Base-by-base conservation (phyloP, 371 early-diverging fungal species). In the Chytridium lagenaria region DNA sequence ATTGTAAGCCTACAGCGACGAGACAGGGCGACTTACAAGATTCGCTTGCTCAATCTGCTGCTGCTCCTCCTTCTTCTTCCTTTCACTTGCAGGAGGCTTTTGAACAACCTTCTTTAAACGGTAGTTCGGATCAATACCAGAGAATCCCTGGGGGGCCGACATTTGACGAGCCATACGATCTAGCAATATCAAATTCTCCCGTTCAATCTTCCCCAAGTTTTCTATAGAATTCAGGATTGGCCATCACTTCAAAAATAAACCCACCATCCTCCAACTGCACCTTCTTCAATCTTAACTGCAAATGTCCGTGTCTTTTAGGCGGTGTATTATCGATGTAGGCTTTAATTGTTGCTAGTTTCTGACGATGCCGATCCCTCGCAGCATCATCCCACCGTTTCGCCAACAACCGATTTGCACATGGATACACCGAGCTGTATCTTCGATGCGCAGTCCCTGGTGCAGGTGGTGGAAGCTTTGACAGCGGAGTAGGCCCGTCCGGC, bases 301-400 rank as follows among this genome's bases (percentile, higher is more conserved):
- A 70, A 75, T 84, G 85, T 1, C 69, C 69, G 33, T 75, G 77
- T 0, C 55, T 67, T 59, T 74, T 71, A 3, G 85, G 83, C 39
- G 81, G 72, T 16, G 38, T 67, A 68, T 80, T 80, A 67, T 84
- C 85, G 33, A 84, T 74, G 44, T 72, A 72, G 2, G 82, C 72
- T 63, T 73, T 73, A 70, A 80, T 79, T 28, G 78, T 78, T 12
- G 72, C 72, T 2, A 84, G 65, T 67, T 81, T 81, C 26, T 79
- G 70, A 19, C 67, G 71, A 69, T 84, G 82, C 22, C 73, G 68
- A 7, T 52, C 66, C 28, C 77, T 72, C 1, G 78, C 78, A 0
- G 75, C 76, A 51, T 78, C 78, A 68, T 84, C 84, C 84, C 84
- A 84, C 33, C 78, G 55, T 66, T 81, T 81, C 2, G 81, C 84